Evolutionary conservation across 2,329 filamentous ascomycete genomes (phyloP), one percentile per base, ranked within the genome.

Genomic region (Clonostachys chloroleuca): DNA sequence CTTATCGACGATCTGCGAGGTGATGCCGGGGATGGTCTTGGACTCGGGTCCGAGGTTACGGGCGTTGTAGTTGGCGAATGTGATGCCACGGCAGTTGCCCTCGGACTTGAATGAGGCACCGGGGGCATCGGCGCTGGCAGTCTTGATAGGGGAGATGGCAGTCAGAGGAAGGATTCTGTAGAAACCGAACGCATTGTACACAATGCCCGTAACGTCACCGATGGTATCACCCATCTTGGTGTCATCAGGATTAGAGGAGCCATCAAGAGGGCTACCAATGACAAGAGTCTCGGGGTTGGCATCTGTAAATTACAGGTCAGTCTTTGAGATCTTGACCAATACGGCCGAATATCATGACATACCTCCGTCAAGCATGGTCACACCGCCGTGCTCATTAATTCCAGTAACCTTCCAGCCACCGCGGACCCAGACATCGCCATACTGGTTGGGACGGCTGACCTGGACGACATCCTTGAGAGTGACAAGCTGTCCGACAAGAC

Each of bases 251-350:
- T 87, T 87, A 20, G 66, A 68, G 42, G 77, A 77, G 40, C 83
- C 83, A 53, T 89, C 85, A 2, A 89, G 72, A 5, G 86, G 84
- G 2, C 68, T 60, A 18, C 83, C 83, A 49, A 89, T 78, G 47
- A 82, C 65, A 54, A 89, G 83, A 42, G 80, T 72, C 63, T 89
- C 86, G 0, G 86, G 85, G 57, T 89, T 89, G 40, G 78, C 80
- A 59, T 89, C 84, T 63, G 34, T 68, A 51, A 10, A 16, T 33
- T 18, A 36, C 40, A 14, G 33, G 36, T 40, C 10, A n/a, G 36
- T 13, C 12, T n/a, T n/a, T 39, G 14, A 39, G 36, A 18, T n/a
- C 36, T n/a, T n/a, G 36, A n/a, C 14, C 12, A 20, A 42, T 14
- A n/a, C 3, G 13, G 14, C 30, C 5, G 12, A n/a, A 33, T 17